Percentiles rank a stretch among this genome's conserved stretches.
Evolutionary conservation across 2,329 filamentous ascomycete species (phyloP).

Genomic region (Colletotrichum tamarilloi): DNA sequence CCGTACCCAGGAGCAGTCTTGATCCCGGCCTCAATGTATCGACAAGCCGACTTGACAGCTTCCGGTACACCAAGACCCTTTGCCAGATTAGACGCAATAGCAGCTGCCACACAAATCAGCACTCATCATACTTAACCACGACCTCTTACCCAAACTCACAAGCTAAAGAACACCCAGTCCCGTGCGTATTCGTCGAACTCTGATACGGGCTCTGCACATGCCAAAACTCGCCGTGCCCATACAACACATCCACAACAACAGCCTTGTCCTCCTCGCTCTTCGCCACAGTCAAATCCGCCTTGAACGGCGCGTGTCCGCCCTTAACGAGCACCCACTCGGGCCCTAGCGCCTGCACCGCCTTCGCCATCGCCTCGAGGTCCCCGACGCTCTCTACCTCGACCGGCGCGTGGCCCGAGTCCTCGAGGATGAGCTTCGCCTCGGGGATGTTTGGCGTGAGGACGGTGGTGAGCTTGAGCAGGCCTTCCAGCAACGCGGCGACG

Average conservation of each 20-base stretch:
- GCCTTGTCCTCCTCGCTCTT: slow-evolving; percentile 67
- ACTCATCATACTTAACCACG: no score
- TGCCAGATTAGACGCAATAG: slow-evolving; percentile 79
- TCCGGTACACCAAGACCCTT: slow-evolving; percentile 65
- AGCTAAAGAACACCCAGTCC: slow-evolving; percentile 93
- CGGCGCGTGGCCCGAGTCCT: slow-evolving; percentile 56
- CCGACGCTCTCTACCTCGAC: slow-evolving; percentile 63
- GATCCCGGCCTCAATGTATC: slow-evolving; percentile 80
- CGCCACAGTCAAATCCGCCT: slow-evolving; percentile 69
- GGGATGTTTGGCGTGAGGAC: slow-evolving; percentile 83
- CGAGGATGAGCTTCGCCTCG: slow-evolving; percentile 75
- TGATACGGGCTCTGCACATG: slow-evolving; percentile 79
- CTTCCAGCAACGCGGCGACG: slow-evolving; percentile 67
- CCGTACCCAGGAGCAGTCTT: slow-evolving; percentile 72
- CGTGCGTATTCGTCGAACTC: slow-evolving; percentile 85
- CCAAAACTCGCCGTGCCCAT: slow-evolving; percentile 66
- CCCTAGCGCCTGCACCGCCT: slow-evolving; percentile 73
- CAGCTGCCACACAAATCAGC: slow-evolving; percentile 61
- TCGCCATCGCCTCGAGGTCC: slow-evolving; percentile 77
- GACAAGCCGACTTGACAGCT: slow-evolving; percentile 75
- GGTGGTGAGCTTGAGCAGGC: slow-evolving; percentile 74
- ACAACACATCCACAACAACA: slow-evolving; percentile 81
- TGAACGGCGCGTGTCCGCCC: slow-evolving; percentile 89
- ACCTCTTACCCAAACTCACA: slow-evolving; percentile 64
- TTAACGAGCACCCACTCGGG: slow-evolving; percentile 88